Evolutionary conservation across 768 basidiomycete species (phyloP).

Genomic region (Suillus cothurnatus): DNA sequence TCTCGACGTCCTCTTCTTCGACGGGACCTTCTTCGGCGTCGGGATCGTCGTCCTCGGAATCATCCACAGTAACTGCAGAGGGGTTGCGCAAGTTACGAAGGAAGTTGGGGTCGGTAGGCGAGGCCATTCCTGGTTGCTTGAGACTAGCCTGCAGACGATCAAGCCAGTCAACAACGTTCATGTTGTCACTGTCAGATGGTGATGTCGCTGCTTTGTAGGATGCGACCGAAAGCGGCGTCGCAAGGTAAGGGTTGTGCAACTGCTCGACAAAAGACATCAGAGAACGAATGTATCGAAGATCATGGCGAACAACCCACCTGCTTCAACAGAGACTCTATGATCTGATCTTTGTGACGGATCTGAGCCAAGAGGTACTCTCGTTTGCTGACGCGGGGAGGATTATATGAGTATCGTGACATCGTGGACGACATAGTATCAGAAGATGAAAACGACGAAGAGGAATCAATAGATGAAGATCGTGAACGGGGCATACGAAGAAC

Average conservation of each 20-base stretch:
- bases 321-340: conserved; percentile 84
- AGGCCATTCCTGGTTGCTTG: conserved; percentile 47
- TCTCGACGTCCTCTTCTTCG: conserved; percentile 46
- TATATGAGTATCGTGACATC: conserved; percentile 24
- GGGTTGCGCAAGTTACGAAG: conserved; percentile 37
- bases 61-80: conserved; percentile 31
- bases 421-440: conserved; percentile 42
- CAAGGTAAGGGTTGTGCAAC: conserved; percentile 81
- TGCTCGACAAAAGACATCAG: conserved; percentile 29
- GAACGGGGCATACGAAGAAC: conserved; percentile 13
- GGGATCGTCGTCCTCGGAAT: conserved; percentile 43
- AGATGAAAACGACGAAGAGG: conserved; percentile 32
- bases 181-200: conserved; percentile 69
- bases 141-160: conserved; percentile 67
- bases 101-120: conserved; percentile 28
- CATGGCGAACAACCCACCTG: conserved; percentile 48
- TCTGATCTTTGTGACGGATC: conserved; percentile 84
- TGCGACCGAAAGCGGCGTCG: conserved; percentile 77
- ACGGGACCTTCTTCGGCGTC: conserved; percentile 33
- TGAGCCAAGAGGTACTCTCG: conserved; percentile 85
- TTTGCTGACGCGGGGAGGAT: conserved; percentile 55
- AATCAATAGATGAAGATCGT: conserved; percentile 23
- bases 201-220: conserved; percentile 80
- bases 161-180: conserved; percentile 73
- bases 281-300: neutral